Evolutionary conservation across 106 monocot genomes (phyloP), one percentile per base, ranked within the genome.

Genomic region (Dendrobium catenatum): DNA sequence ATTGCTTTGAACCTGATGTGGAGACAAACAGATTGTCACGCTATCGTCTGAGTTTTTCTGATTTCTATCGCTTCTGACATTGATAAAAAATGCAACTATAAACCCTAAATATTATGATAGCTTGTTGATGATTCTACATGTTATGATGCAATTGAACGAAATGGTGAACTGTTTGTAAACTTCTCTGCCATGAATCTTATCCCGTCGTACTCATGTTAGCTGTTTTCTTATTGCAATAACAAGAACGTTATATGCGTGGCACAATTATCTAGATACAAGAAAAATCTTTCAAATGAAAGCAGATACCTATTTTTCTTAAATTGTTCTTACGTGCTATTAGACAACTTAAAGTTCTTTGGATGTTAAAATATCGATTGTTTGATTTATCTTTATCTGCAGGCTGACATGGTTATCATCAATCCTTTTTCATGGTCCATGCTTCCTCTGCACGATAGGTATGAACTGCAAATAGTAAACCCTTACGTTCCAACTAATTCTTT

Each of bases 361-460:
- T 74, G 43, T 20, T 70, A 74, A 74, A 42, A 64, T 66, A 27
- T 42, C 61, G 27, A 7, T 5, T 56, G 33, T 42, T 51, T 81
- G 2, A 24, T 56, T 76, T 76, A 55, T 77, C 18, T 37, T 19
- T 42, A 67, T 81, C 77, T 90, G 68, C 86, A 96, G 95, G 96
- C 96, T 77, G 93, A 96, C 70, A 75, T 96, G 81, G 78, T 96
- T 51, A 70, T 93, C 55, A 80, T 96, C 40, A 90, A 93, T 83
- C 93, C 96, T 76, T 90, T 93, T 76, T 84, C 87, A 59, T 96
- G 96, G 96, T 81, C 91, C 49, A 96, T 96, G 96, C 86, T 89
- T 82, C 96, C 93, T 43, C 64, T 96, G 22, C 91, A 93, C 86
- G 96, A 96, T 77, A 74, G 88, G 96, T 96, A 87, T 61, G 81